These are phyloP conservation scores for Leptographium wingfieldii DNA, from an alignment of 2,329 filamentous ascomycete species.

Conservation along the genomic window DNA sequence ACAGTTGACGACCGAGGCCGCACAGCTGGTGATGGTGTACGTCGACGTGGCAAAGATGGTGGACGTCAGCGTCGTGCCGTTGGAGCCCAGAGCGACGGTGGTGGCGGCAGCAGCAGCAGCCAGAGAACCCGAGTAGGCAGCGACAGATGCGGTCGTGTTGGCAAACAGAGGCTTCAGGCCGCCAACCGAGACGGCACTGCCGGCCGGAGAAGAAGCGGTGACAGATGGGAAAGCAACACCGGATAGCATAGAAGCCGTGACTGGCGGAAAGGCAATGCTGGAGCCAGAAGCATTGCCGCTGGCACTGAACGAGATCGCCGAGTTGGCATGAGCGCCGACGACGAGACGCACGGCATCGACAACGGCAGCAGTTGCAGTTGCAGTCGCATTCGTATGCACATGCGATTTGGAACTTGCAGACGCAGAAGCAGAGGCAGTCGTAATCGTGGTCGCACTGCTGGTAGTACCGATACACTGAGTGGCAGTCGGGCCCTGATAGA, in stretches of 20 bases:
- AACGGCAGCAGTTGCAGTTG: background rate
- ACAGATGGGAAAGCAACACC: no score
- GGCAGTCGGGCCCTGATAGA: constrained; percentile 23
- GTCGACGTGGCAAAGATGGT: constrained; percentile 14
- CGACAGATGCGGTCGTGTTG: background rate
- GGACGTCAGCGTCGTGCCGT: constrained; percentile 8
- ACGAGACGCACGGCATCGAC: background rate
- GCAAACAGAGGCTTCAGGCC: background rate
- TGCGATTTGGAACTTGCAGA: background rate
- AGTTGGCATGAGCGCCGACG: background rate
- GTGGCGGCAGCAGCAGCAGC: background rate
- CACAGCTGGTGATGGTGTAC: constrained; percentile 20
- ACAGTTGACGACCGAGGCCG: constrained; percentile 18
- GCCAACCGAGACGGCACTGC: background rate
- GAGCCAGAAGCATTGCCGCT: no score
- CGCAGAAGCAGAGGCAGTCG: background rate
- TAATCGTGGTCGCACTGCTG: background rate
- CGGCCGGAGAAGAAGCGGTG: background rate
- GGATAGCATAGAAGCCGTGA: no score
- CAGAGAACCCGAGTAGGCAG: background rate
- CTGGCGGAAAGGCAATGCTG: no score
- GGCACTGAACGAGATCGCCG: background rate
- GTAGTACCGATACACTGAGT: constrained; percentile 21
- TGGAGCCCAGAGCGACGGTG: background rate
- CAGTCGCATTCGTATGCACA: background rate